These are phyloP conservation scores for Carex sylvatica DNA, from an alignment of 202 grass and related monocot genomes.

Conservation along the genomic window DNA sequence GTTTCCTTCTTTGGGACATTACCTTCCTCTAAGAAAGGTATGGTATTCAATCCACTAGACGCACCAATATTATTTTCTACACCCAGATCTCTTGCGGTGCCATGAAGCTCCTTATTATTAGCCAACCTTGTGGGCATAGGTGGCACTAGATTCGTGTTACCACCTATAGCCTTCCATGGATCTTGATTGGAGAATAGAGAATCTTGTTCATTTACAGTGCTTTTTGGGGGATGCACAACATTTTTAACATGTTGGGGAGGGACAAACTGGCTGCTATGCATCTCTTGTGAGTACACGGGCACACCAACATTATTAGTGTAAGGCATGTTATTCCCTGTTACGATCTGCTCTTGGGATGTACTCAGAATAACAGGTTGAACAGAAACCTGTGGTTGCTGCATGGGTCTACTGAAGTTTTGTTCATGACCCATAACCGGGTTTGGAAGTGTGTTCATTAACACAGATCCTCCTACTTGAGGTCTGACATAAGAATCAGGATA, in stretches of 20 bases:
- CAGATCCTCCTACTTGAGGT: constrained; percentile 58
- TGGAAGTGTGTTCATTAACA: constrained; percentile 45
- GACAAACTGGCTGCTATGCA: constrained; percentile 35
- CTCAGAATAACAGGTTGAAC: constrained; percentile 38
- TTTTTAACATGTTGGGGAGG: constrained; percentile 31
- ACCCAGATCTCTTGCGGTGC: constrained; percentile 37
- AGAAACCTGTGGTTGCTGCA: constrained; percentile 28
- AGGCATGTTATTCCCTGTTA: constrained; percentile 31
- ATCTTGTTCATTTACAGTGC: constrained; percentile 41
- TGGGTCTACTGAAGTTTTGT: constrained; percentile 39
- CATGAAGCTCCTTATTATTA: constrained; percentile 31
- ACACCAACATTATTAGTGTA: constrained; percentile 34
- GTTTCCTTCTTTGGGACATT: constrained; percentile 50
- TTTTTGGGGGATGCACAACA: constrained; percentile 29
- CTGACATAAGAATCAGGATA: constrained; percentile 37
- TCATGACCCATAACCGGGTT: constrained; percentile 37
- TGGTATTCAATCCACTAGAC: constrained; percentile 41
- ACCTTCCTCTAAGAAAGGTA: constrained; percentile 46
- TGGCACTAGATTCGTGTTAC: constrained; percentile 45
- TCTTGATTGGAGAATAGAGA: constrained; percentile 80
- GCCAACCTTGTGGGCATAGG: constrained; percentile 45
- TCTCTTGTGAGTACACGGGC: constrained; percentile 29
- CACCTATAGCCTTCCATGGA: constrained; percentile 63
- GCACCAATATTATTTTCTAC: constrained; percentile 34
- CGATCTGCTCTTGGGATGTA: constrained; percentile 37